phyloP scores from a whole-genome alignment of 1,284 basidiomycete species.

The Ceratobasidium papillatum region DNA sequence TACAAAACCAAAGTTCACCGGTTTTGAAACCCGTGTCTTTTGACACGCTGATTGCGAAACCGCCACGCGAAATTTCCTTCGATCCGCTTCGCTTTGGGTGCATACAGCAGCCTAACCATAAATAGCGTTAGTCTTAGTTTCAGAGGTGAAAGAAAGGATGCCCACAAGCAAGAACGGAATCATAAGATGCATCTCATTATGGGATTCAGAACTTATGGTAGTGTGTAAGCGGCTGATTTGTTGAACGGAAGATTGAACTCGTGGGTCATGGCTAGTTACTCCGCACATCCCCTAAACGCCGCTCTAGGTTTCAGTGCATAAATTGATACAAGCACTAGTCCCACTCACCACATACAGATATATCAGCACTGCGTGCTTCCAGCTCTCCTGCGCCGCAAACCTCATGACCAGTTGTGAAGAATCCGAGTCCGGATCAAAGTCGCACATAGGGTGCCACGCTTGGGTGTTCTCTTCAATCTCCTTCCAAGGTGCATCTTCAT shows the following conservation, averaged over 20 bases:
- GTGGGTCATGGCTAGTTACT: not conserved
- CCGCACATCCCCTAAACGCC: too few relatives aligned
- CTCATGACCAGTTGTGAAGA: not conserved
- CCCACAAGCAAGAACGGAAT: too few relatives aligned
- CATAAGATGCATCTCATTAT: too few relatives aligned
- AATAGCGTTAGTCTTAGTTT: too few relatives aligned
- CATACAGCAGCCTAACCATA: slow-evolving; percentile 13
- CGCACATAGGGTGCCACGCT: not conserved
- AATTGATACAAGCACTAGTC: too few relatives aligned
- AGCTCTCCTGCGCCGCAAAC: not conserved
- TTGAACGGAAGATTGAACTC: not conserved
- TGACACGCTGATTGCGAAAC: not conserved
- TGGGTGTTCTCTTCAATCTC: not conserved
- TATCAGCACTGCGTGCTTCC: slow-evolving; percentile 12
- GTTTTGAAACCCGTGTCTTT: not conserved
- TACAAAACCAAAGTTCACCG: not conserved
- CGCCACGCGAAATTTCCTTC: not conserved
- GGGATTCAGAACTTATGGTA: too few relatives aligned
- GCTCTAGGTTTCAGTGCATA: too few relatives aligned
- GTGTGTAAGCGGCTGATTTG: not conserved
- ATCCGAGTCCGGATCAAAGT: too few relatives aligned
- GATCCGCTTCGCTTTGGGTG: not conserved
- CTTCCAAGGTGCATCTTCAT: too few relatives aligned
- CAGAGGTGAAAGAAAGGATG: too few relatives aligned
- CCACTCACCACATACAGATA: slow-evolving; percentile 17